phyloP scores from a whole-genome alignment of 106 monocot species.

The Ottelia alismoides region DNA sequence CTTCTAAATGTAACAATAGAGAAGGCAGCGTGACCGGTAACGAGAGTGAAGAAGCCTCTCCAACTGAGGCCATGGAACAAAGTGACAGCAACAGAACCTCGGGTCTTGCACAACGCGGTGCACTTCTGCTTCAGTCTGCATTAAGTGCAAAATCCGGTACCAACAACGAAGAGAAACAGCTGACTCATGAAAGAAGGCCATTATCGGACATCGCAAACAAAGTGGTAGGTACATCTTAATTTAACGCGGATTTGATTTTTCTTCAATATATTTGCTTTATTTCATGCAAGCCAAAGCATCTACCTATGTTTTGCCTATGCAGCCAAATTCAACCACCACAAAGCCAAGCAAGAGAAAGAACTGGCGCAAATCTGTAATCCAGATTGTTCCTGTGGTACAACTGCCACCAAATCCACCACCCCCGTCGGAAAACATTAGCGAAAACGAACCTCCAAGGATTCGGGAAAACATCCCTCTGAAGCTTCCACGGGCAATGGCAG shows the following conservation, averaged over 20 bases:
- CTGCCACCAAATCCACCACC: constrained; percentile 3
- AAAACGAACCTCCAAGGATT: constrained; percentile 11
- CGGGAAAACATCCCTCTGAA: constrained; percentile 33
- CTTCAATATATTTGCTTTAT: not conserved
- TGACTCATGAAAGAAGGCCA: constrained; percentile 48
- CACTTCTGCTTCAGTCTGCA: constrained; percentile 58
- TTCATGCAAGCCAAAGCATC: not conserved
- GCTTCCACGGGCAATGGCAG: constrained; percentile 59
- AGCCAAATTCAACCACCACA: constrained; percentile 24
- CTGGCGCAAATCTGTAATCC: constrained; percentile 61
- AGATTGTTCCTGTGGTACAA: constrained; percentile 32
- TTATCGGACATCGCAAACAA: constrained; percentile 79
- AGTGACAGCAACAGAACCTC: constrained; percentile 16
- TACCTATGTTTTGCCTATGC: not conserved
- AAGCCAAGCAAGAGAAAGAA: constrained; percentile 49
- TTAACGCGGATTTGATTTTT: not conserved
- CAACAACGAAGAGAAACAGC: constrained; percentile 9
- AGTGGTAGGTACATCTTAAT: constrained; percentile 17
- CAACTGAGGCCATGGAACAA: not conserved
- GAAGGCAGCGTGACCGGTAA: constrained; percentile 16
- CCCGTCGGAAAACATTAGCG: constrained; percentile 6
- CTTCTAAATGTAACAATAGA: constrained; percentile 65
- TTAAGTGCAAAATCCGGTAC: constrained; percentile 21
- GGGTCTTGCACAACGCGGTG: constrained; percentile 38
- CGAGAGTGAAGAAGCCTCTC: constrained; percentile 7